phyloP scores from a whole-genome alignment of 345 rosid species.

The Acer negundo region DNA sequence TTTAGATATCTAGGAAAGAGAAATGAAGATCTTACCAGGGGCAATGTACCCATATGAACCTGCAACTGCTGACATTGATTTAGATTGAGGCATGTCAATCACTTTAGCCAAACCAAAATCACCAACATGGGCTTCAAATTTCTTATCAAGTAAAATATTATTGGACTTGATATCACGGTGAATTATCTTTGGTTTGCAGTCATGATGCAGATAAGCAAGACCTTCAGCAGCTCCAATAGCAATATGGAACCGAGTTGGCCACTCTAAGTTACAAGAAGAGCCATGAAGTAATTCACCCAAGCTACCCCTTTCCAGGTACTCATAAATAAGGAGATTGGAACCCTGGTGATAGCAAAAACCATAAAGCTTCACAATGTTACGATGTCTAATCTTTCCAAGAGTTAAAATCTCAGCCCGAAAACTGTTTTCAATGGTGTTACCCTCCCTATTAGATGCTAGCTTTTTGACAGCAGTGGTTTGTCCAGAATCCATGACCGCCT shows the following conservation, averaged over 20 bases:
- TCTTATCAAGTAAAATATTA: constrained; percentile 86
- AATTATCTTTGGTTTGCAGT: constrained; percentile 87
- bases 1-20: background rate
- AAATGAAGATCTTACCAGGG: constrained; percentile 61
- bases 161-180: constrained; percentile 97
- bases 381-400: constrained; percentile 87
- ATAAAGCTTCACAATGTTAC: constrained; percentile 90
- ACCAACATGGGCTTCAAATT: constrained; percentile 94
- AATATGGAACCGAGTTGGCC: constrained; percentile 77
- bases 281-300: constrained; percentile 89
- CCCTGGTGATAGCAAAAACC: constrained; percentile 88
- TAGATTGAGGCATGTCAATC: constrained; percentile 89
- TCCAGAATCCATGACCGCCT: constrained; percentile 74
- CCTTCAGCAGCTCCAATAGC: constrained; percentile 99
- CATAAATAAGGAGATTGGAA: constrained; percentile 87
- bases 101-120: constrained; percentile 98
- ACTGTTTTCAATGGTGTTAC: constrained; percentile 79
- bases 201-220: constrained; percentile 92
- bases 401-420: constrained; percentile 90
- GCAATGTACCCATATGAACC: constrained; percentile 99
- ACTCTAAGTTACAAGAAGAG: constrained; percentile 55
- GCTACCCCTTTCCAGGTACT: constrained; percentile 85
- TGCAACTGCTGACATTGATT: constrained; percentile 95
- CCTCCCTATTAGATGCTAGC: constrained; percentile 78
- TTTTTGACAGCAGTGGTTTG: constrained; percentile 76